Evolutionary conservation across 1,284 basidiomycete species (phyloP).

Genomic region (Pseudozyma thailandica): DNA sequence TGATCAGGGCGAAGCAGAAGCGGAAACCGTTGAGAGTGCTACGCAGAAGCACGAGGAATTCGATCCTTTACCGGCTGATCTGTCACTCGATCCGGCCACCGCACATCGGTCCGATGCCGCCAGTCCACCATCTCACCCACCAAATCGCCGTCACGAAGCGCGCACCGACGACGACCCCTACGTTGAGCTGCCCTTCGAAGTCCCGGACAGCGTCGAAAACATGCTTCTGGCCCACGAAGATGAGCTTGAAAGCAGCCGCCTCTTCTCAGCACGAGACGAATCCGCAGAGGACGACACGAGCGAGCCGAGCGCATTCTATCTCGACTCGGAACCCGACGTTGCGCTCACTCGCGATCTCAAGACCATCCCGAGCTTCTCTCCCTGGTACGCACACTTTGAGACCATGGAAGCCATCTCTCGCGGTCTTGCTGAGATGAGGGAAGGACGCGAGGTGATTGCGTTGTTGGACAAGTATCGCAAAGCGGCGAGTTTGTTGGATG

Average conservation of each 20-base stretch:
- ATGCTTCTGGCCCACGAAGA: background rate
- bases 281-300: background rate
- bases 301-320: slow-evolving; percentile 25
- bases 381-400: slow-evolving; percentile 48
- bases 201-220: slow-evolving; percentile 4
- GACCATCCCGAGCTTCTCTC: slow-evolving; percentile 10
- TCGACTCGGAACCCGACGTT: slow-evolving; percentile 5
- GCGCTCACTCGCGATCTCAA: slow-evolving; percentile 17
- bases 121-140: slow-evolving; percentile 14
- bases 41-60: slow-evolving; percentile 8
- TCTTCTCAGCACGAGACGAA: no score
- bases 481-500: slow-evolving; percentile 21
- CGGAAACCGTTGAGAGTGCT: slow-evolving; percentile 1
- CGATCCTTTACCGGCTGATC: slow-evolving; percentile 14
- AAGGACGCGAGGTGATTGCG: slow-evolving; percentile 12
- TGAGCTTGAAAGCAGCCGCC: background rate
- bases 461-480: slow-evolving; percentile 22
- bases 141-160: slow-evolving; percentile 26
- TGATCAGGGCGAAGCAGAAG: background rate
- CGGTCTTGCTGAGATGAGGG: slow-evolving; percentile 12
- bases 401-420: slow-evolving; percentile 44
- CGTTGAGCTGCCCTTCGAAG: slow-evolving; percentile 26
- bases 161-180: slow-evolving; percentile 35
- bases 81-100: slow-evolving; percentile 13
- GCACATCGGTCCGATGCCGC: slow-evolving; percentile 22